phyloP scores from a whole-genome alignment of 768 basidiomycete genomes.

The Trametes cinnabarina region DNA sequence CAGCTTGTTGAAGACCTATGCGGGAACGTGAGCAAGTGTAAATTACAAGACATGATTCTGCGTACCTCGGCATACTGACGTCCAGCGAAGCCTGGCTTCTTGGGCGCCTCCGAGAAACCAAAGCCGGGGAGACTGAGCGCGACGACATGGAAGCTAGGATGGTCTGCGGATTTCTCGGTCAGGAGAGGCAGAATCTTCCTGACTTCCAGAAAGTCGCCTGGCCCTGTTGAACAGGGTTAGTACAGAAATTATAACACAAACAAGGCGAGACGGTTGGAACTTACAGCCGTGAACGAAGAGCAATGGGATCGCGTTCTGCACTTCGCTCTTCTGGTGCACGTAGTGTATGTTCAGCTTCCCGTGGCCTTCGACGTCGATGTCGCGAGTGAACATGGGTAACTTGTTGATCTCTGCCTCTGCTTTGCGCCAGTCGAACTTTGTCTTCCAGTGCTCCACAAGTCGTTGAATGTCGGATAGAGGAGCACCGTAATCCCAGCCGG shows the following conservation, averaged over 20 bases:
- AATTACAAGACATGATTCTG: background rate
- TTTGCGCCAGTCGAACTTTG: conserved; percentile 55
- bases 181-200: conserved; percentile 56
- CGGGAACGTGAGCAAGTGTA: too few relatives aligned
- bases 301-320: conserved; percentile 48
- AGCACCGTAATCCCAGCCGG: conserved; percentile 30
- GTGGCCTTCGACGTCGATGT: conserved; percentile 47
- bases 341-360: conserved; percentile 56
- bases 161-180: conserved; percentile 36
- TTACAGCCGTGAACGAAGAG: conserved; percentile 61
- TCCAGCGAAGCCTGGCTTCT: conserved; percentile 47
- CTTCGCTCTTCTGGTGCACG: conserved; percentile 28
- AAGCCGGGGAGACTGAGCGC: conserved; percentile 57
- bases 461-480: conserved; percentile 50
- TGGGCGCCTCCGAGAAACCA: conserved; percentile 60
- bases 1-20: conserved; percentile 25
- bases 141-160: conserved; percentile 64
- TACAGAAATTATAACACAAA: too few relatives aligned
- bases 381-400: conserved; percentile 55
- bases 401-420: conserved; percentile 52
- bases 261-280: conserved; percentile 10
- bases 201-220: conserved; percentile 58
- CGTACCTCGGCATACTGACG: conserved; percentile 55
- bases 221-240: conserved; percentile 43
- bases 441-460: conserved; percentile 48